phyloP scores from a whole-genome alignment of 805 yeast species.

The Zygosaccharomyces kombuchaensis region DNA sequence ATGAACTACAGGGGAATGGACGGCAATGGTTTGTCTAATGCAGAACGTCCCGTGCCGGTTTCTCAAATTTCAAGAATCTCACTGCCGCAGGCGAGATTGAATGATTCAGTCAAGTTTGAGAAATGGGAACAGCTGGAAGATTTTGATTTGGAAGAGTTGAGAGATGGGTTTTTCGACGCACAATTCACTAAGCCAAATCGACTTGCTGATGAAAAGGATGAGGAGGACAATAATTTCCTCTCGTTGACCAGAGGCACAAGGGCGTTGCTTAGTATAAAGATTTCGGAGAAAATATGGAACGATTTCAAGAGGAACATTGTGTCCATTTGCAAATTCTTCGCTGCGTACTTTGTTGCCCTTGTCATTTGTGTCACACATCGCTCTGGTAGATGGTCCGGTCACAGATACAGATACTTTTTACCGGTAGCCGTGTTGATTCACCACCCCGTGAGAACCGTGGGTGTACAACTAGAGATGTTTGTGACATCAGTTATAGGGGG shows the following conservation, averaged over 20 bases:
- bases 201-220: slow-evolving; percentile 5
- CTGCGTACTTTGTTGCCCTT: slow-evolving; percentile 40
- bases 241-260: neutral
- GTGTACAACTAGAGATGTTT: slow-evolving; percentile 46
- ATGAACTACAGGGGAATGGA: slow-evolving; percentile 3
- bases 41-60: slow-evolving; percentile 1
- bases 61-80: slow-evolving; percentile 32
- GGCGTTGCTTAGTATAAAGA: neutral
- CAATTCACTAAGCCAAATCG: slow-evolving; percentile 34
- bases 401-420: slow-evolving; percentile 36
- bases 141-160: slow-evolving; percentile 41
- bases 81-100: slow-evolving; percentile 35
- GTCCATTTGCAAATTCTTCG: slow-evolving; percentile 31
- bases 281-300: neutral
- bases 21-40: neutral
- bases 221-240: neutral
- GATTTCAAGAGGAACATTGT: slow-evolving; percentile 5
- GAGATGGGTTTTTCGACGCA: slow-evolving; percentile 49
- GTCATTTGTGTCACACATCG: slow-evolving; percentile 39
- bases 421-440: slow-evolving; percentile 42
- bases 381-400: slow-evolving; percentile 43
- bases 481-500: slow-evolving; percentile 39
- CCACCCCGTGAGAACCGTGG: slow-evolving; percentile 46
- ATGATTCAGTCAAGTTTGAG: slow-evolving; percentile 26
- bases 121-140: slow-evolving; percentile 35